Conservation (phyloP, 2,329 filamentous ascomycete genomes). For the Nothophoma quercina region DNA sequence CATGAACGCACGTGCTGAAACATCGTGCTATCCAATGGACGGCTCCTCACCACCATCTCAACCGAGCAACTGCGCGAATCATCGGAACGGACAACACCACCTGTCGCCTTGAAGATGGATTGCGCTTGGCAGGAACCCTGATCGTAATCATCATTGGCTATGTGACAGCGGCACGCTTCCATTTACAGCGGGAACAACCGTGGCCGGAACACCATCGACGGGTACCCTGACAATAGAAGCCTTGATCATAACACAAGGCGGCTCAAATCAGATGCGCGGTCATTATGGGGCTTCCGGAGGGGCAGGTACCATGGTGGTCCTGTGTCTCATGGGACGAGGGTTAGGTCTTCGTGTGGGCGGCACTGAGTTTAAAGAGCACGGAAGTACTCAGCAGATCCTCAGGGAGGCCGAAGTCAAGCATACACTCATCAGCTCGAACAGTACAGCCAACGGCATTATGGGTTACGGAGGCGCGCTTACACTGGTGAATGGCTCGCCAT, state of each 20-base stretch:
- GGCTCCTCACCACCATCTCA: not conserved
- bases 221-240: not conserved
- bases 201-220: not conserved
- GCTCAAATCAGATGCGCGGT: slow-evolving; percentile 4
- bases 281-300: not conserved
- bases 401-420: not conserved
- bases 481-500: slow-evolving; percentile 52
- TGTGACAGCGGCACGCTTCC: not conserved
- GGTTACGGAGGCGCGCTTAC: slow-evolving; percentile 46
- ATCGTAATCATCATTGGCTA: not conserved
- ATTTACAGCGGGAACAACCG: not conserved
- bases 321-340: not conserved
- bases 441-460: slow-evolving; percentile 3
- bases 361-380: slow-evolving; percentile 3
- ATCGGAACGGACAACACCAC: slow-evolving; percentile 4
- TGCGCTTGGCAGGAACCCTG: not conserved
- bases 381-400: not conserved
- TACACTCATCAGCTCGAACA: not conserved
- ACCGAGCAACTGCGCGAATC: slow-evolving; percentile 1
- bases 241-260: not conserved
- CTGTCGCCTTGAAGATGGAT: slow-evolving; percentile 1
- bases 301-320: not conserved
- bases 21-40: slow-evolving; percentile 3
- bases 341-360: not conserved
- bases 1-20: slow-evolving; percentile 5